A percentile compares a stretch with the other conserved stretches of the same genome.
These are phyloP conservation scores for Aureobasidium melanogenum DNA, from an alignment of 2,329 filamentous ascomycete genomes.

Conservation along the genomic window DNA sequence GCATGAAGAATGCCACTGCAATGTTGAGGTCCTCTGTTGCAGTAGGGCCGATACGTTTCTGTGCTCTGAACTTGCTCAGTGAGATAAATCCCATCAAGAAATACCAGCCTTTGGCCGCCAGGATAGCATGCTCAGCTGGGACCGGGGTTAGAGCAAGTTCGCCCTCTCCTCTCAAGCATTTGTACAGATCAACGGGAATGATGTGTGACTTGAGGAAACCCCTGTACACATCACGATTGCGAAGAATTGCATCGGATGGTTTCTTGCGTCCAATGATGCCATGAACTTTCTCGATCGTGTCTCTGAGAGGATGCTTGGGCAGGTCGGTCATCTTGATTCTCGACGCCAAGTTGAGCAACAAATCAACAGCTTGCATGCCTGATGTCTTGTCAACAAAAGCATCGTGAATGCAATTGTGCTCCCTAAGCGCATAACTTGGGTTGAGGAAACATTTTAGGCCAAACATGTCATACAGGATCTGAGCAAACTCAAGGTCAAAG, in stretches of 20 bases:
- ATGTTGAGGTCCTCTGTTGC: constrained; percentile 78
- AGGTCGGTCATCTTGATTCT: constrained; percentile 85
- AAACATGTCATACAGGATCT: constrained; percentile 75
- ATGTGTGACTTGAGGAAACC: constrained; percentile 76
- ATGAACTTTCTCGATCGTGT: constrained; percentile 87
- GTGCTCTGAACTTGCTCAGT: constrained; percentile 71
- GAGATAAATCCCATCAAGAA: constrained; percentile 84
- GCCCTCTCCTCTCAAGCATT: constrained; percentile 69
- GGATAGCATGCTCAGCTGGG: constrained; percentile 51
- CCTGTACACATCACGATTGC: constrained; percentile 77
- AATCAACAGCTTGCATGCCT: constrained; percentile 73
- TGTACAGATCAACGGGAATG: constrained; percentile 69
- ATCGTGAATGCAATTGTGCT: constrained; percentile 68
- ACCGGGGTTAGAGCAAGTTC: constrained; percentile 61
- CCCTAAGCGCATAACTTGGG: constrained; percentile 34
- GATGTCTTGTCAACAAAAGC: constrained; percentile 71
- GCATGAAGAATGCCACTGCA: constrained; percentile 67
- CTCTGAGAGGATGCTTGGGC: constrained; percentile 81
- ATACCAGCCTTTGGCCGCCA: constrained; percentile 83
- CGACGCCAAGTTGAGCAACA: constrained; percentile 70
- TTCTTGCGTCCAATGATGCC: constrained; percentile 71
- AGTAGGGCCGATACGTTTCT: constrained; percentile 64
- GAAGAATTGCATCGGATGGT: constrained; percentile 68
- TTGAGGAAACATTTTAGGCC: constrained; percentile 55
- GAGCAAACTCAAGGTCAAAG: constrained; percentile 78